These are phyloP conservation scores for Colletotrichum lini DNA, from an alignment of 2,329 filamentous ascomycete genomes.

Conservation along the genomic window DNA sequence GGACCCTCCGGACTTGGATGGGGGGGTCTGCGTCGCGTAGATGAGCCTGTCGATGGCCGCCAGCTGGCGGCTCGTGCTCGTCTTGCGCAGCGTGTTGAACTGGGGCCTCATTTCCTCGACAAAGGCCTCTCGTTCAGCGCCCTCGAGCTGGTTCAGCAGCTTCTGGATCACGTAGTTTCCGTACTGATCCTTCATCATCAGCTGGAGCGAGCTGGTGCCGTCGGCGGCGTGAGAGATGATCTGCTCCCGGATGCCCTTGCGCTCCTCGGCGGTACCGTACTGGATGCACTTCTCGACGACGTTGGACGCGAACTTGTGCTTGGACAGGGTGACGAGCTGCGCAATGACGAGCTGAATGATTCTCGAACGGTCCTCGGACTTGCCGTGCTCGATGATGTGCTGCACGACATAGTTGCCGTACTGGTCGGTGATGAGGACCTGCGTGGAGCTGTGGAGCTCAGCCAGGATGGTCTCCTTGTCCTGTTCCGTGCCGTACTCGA, in stretches of 20 bases:
- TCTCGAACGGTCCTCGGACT: constrained; percentile 77
- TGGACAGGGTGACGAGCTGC: constrained; percentile 82
- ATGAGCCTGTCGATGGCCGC: constrained; percentile 74
- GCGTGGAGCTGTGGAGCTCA: constrained; percentile 82
- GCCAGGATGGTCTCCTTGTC: constrained; percentile 81
- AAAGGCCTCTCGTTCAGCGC: constrained; percentile 71
- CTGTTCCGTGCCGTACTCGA: constrained; percentile 83
- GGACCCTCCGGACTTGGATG: constrained; percentile 36
- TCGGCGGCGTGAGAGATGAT: constrained; percentile 73
- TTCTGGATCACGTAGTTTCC: constrained; percentile 98
- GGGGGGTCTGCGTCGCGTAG: constrained; percentile 40
- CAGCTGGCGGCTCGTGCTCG: constrained; percentile 76
- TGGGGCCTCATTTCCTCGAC: constrained; percentile 75
- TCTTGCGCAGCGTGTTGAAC: constrained; percentile 74
- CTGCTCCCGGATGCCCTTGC: constrained; percentile 75
- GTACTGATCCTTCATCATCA: constrained; percentile 90
- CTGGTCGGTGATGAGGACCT: constrained; percentile 84
- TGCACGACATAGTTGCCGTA: constrained; percentile 98
- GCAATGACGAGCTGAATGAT: constrained; percentile 82
- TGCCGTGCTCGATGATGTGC: constrained; percentile 87
- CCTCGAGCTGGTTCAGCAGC: constrained; percentile 77
- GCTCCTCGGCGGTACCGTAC: constrained; percentile 78
- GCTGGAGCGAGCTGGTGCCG: constrained; percentile 78
- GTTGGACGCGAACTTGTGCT: constrained; percentile 97
- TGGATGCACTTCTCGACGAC: constrained; percentile 95